Base-by-base conservation (phyloP, 208 protist genomes). In the Endotrypanum monterogeii region DNA sequence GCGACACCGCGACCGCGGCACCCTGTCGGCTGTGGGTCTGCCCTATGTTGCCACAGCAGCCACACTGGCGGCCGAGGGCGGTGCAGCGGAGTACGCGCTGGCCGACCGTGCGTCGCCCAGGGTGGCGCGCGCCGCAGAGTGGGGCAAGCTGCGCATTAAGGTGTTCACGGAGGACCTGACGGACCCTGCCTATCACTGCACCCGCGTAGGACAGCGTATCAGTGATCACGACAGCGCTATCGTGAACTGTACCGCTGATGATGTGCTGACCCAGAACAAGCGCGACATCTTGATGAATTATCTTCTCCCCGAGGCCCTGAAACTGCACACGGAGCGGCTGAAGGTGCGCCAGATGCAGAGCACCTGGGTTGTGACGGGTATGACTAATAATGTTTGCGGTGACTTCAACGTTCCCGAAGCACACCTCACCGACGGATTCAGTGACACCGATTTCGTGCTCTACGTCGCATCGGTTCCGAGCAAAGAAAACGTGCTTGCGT, bases 401-500 rank as follows among this genome's bases (percentile, higher is more conserved):
- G 18, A 35, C 8, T 65, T 73, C 52, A 20, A 39, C 1, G 58
- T 78, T 1, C 74, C 91, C 16, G 11, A 18, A 0, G 11, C 4
- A 3, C 86, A 94, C 79, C 11, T 54, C 62, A 89, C 70, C 12
- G 54, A 14, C 9, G 89, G 89, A 9, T 80, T 93, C 8, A 48
- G 35, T 14, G 71, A 80, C 51, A 63, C 67, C 11, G 90, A 97
- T 74, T 89, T 91, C 58, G 62, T 94, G 20, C 16, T 97, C 20
- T 95, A 94, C 83, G 82, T 94, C 0, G 60, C 83, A 3, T 68
- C 90, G 0, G 87, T 69, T 8, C 84, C 85, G 8, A 77, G 20
- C 20, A 30, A 16, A 4, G 20, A 18, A 25, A 25, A 76, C 4
- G 75, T 77, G 62, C 9, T 67, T 11, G 76, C 85, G 65, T 94